A percentile compares a stretch with the other conserved stretches of the same genome.
Evolutionary conservation across 1,139 yeast species (phyloP).

Genomic region (Starmera stellimalicola): DNA sequence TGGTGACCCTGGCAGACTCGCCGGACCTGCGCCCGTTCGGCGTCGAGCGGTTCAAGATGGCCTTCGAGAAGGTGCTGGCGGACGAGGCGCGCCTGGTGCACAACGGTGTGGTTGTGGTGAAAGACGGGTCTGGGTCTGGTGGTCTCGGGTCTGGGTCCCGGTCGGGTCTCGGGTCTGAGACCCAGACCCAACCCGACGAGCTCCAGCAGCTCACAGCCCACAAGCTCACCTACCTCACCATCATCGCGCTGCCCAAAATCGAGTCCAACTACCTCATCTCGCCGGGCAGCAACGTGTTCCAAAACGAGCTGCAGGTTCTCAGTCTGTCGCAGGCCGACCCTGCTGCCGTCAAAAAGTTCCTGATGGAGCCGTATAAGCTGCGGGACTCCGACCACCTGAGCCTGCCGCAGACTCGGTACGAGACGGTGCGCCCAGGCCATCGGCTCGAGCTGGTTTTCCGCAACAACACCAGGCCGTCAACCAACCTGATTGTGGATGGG

Average conservation of each 20-base stretch:
- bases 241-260: constrained; percentile 52
- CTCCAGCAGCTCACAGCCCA: no score
- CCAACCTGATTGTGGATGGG: constrained; percentile 11
- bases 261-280: constrained; percentile 68
- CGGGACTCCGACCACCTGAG: constrained; percentile 41
- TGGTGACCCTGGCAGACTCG: constrained; percentile 73
- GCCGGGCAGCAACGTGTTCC: constrained; percentile 50
- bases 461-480: constrained; percentile 4
- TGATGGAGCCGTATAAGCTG: constrained; percentile 50
- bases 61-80: constrained; percentile 52
- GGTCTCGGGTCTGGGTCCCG: no score
- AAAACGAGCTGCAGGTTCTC: constrained; percentile 43
- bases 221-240: constrained; percentile 57
- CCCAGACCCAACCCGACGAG: no score
- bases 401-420: constrained; percentile 36
- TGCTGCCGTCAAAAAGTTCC: constrained; percentile 39
- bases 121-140: no score
- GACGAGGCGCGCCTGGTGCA: constrained; percentile 40
- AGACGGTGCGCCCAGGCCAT: constrained; percentile 22
- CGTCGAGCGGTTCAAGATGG: constrained; percentile 54
- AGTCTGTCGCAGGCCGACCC: constrained; percentile 36
- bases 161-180: no score
- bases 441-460: constrained; percentile 22
- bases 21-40: constrained; percentile 61
- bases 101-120: no score